Percentiles rank a stretch among this genome's conserved stretches.
These are phyloP conservation scores for Mortierella antarctica DNA, from an alignment of 192 early-diverging fungal species.

Conservation along the genomic window DNA sequence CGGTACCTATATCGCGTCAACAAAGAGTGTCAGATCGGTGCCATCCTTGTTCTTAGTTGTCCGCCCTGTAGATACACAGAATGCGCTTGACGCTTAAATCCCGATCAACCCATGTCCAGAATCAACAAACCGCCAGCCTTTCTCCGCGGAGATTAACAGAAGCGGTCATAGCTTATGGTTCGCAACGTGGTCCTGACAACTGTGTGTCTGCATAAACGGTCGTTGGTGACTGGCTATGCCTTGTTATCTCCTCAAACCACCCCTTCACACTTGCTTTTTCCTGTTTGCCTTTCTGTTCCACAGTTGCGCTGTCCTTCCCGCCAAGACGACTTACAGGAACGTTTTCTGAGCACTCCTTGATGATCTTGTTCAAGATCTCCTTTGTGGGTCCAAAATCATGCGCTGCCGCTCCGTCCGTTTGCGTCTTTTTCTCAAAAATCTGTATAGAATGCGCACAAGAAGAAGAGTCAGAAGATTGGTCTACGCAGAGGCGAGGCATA, in stretches of 20 bases:
- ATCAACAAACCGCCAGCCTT: too few relatives aligned
- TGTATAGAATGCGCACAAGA: conserved; percentile 2
- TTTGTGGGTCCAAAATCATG: conserved; percentile 44
- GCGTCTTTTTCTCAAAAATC: conserved; percentile 42
- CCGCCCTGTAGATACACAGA: neutral
- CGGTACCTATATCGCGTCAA: conserved; percentile 27
- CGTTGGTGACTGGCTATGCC: too few relatives aligned
- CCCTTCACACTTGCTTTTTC: neutral
- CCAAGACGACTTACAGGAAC: conserved; percentile 30
- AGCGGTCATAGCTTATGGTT: too few relatives aligned
- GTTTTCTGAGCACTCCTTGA: conserved; percentile 35
- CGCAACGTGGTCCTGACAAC: too few relatives aligned
- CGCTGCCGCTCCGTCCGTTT: conserved; percentile 11
- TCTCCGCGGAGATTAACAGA: too few relatives aligned
- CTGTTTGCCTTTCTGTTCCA: neutral
- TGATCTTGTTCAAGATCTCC: conserved; percentile 24
- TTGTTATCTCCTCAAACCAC: too few relatives aligned
- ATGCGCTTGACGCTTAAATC: too few relatives aligned
- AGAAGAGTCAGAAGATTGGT: neutral
- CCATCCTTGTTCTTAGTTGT: neutral
- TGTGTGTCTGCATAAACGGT: too few relatives aligned
- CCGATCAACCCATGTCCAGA: too few relatives aligned
- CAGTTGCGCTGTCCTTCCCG: neutral
- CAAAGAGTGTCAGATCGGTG: neutral
- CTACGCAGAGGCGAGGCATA: too few relatives aligned